Conservation (phyloP, 768 basidiomycete species). For the Boletus bicolor region DNA sequence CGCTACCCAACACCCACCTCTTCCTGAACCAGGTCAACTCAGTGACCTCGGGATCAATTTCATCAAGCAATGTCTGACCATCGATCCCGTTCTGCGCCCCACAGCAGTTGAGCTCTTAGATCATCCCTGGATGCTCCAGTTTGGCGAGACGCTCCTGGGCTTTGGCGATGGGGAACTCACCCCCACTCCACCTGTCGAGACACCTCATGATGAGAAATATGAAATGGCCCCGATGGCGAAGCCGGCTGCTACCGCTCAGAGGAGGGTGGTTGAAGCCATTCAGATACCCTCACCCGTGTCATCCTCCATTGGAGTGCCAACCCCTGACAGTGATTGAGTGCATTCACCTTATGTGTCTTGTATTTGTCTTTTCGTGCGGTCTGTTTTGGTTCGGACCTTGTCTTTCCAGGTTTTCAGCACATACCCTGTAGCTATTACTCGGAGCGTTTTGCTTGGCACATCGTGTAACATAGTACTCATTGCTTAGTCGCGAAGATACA, state of each 20-base stretch:
- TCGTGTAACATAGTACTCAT: constrained; percentile 8
- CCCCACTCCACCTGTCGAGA: constrained; percentile 43
- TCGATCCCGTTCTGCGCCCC: constrained; percentile 82
- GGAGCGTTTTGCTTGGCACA: background rate
- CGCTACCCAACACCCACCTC: constrained; percentile 91
- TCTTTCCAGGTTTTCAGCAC: background rate
- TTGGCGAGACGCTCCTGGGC: constrained; percentile 64
- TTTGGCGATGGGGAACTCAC: constrained; percentile 66
- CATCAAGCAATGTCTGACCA: constrained; percentile 86
- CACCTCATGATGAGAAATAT: constrained; percentile 47
- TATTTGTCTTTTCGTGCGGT: background rate
- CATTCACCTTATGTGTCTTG: background rate
- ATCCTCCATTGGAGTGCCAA: constrained; percentile 37
- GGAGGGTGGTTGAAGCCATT: constrained; percentile 59
- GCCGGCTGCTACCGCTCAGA: constrained; percentile 54
- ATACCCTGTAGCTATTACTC: constrained; percentile 19
- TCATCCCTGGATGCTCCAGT: constrained; percentile 87
- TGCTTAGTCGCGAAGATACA: background rate
- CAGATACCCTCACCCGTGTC: constrained; percentile 48
- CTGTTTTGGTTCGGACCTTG: background rate
- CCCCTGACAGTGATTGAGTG: constrained; percentile 28
- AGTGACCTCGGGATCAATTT: constrained; percentile 89
- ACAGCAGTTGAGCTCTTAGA: constrained; percentile 80
- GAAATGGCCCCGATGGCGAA: constrained; percentile 52
- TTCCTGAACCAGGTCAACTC: constrained; percentile 89